Percentiles rank a stretch among this genome's conserved stretches.
Conservation (phyloP, 495 filamentous ascomycete genomes). For the Neurospora sp. region DNA sequence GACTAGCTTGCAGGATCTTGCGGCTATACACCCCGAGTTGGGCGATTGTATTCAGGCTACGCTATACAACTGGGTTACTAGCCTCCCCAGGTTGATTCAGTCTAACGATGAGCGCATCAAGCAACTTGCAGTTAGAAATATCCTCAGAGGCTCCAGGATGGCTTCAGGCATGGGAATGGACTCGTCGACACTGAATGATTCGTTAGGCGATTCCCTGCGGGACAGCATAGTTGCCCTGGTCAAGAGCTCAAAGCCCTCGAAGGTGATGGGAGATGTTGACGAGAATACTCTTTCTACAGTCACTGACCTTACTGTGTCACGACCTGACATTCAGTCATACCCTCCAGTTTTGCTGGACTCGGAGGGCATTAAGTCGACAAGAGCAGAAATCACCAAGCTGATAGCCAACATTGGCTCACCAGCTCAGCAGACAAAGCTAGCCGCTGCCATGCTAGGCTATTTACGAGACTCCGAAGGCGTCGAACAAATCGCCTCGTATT, state of each 20-base stretch:
- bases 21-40: constrained; percentile 52
- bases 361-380: constrained; percentile 53
- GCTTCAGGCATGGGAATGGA: constrained; percentile 55
- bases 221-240: constrained; percentile 45
- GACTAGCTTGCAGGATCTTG: constrained; percentile 48
- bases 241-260: constrained; percentile 25
- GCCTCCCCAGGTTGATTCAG: constrained; percentile 75
- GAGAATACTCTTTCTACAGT: constrained; percentile 8
- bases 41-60: constrained; percentile 59
- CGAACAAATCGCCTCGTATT: constrained; percentile 59
- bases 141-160: constrained; percentile 63
- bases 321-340: constrained; percentile 34
- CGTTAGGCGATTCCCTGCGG: constrained; percentile 51
- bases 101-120: constrained; percentile 72
- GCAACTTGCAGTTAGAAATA: constrained; percentile 56
- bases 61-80: constrained; percentile 69
- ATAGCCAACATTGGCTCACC: constrained; percentile 36
- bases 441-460: constrained; percentile 48
- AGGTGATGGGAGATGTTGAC: constrained; percentile 11
- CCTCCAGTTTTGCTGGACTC: constrained; percentile 52
- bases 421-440: constrained; percentile 35
- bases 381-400: constrained; percentile 38
- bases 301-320: constrained; percentile 13
- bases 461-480: constrained; percentile 44
- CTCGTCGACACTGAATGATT: constrained; percentile 58